Evolutionary conservation across 1,284 basidiomycete genomes (phyloP), one percentile per base, ranked within the genome.

Genomic region (Microstroma glucosiphilum): DNA sequence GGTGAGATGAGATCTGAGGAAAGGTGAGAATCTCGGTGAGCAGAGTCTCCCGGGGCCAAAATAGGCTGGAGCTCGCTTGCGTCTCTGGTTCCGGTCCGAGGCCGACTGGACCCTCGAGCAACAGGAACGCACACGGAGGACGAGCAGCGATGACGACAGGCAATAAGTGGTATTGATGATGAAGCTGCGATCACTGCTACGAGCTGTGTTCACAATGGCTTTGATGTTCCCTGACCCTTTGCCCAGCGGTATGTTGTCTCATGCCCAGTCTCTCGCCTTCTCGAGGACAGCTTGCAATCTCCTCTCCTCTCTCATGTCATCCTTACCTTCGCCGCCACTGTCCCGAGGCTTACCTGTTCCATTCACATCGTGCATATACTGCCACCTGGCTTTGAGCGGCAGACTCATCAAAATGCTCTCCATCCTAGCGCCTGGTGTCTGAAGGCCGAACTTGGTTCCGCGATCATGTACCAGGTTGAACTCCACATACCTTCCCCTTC

Each of bases 361-460:
- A 46, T 68, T 64, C 19, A 53, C 71, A 25, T 57, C 62, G 53
- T 76, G 71, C 76, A 76, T 76, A 53, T 79, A 79, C 62, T 78
- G 72, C 76, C 76, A 79, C 13, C 76, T 59, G 17, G 77, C 77
- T 37, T 70, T 63, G 11, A 77, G 59, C 13, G 77, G 77, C 25
- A 79, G 62, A 57, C 76, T 78, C 77, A 79, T 79, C 55, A 79
- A 56, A 53, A 79, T 79, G 57, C 77, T 79, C 63, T 79, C 77
- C 40, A 79, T 76, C 25, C 77, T 61, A 1, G 77, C 77, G 4
- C 77, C 76, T 3, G 77, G 77, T 13, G 77, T 79, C 65, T 74
- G 71, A 26, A 79, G 60, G 1, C 77, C 77, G 53, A 79, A 79
- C 58, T 79, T 79, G 60, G 77, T 79, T 1, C 77, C 77, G 6